Evolutionary conservation across 768 basidiomycete genomes (phyloP), one percentile per base, ranked within the genome.

Genomic region (Termitomyces sp.): DNA sequence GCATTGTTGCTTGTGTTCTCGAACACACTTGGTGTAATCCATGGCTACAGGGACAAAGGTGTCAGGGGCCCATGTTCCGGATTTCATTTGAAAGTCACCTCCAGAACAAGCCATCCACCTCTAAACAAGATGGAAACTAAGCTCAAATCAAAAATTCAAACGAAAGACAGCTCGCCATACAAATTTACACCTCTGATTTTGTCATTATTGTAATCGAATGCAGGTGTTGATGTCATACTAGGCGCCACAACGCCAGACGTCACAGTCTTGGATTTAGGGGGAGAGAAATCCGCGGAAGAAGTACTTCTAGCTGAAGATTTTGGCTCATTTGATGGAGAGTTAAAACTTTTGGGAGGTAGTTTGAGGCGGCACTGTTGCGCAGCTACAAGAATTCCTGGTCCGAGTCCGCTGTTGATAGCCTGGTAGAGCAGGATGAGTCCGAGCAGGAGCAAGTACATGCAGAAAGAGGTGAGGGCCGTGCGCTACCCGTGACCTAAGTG

Each of bases 21-120:
- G 59, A 90, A 90, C 12, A 90, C 74, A 63, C 85, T 87, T 1
- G 88, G 88, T 2, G 86, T 89, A 55, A 90, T 90, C 88, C 88
- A 90, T 32, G 87, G 87, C 84, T 88, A 57, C 13, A 20, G 24
- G 26, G 34, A 14, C 10, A 32, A 32, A 50, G 7, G 26, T 20
- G 26, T 44, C 31, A 51, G 52, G 10, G 24, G 32, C 6, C 24
- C 13, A 32, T 13, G 10, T 13, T 18, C n/a, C 5, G 13, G 5
- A 43, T 44, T 52, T 41, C 9, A 49, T 32, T 49, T 42, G 13
- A 56, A 22, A 46, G 70, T 44, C 47, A 80, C 82, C 73, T 86
- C 84, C 2, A 86, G 69, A 16, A 86, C 81, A 57, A 86, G 78
- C 85, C 84, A 85, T 1, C 84, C 84, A 16, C 84, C 84, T 29